Evolutionary conservation across 768 basidiomycete genomes (phyloP).

Genomic region (Tephrocybe sp.): DNA sequence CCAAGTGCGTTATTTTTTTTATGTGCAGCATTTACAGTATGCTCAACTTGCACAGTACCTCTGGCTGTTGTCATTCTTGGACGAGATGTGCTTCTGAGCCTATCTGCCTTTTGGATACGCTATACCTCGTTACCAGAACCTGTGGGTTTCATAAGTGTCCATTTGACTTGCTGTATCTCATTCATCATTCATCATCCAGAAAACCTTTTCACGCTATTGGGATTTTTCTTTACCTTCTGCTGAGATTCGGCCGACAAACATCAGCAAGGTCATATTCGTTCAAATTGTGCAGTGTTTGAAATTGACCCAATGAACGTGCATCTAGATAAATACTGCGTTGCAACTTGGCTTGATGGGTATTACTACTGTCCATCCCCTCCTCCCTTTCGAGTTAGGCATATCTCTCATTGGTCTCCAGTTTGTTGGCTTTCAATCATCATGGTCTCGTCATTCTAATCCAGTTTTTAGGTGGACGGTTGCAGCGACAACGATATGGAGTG

Average conservation of each 20-base stretch:
- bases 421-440: conserved; percentile 34
- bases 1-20: conserved; percentile 58
- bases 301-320: background rate
- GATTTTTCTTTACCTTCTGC: conserved; percentile 95
- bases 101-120: conserved; percentile 92
- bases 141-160: conserved; percentile 44
- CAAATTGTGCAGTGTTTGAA: background rate
- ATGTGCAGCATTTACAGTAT: background rate
- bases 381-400: conserved; percentile 56
- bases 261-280: conserved; percentile 71
- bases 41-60: conserved; percentile 54
- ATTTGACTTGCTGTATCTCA: conserved; percentile 1
- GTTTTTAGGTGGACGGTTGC: conserved; percentile 77
- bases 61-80: conserved; percentile 86
- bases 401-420: conserved; percentile 75
- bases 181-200: conserved; percentile 41
- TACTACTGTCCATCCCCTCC: conserved; percentile 82
- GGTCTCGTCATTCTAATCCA: conserved; percentile 4
- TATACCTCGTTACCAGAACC: conserved; percentile 88
- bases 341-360: conserved; percentile 90
- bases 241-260: conserved; percentile 89
- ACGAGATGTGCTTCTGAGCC: conserved; percentile 80
- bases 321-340: conserved; percentile 86
- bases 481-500: conserved; percentile 90
- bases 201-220: conserved; percentile 94